phyloP scores from a whole-genome alignment of 1,284 basidiomycete genomes.

The Cryptococcus wingfieldii region DNA sequence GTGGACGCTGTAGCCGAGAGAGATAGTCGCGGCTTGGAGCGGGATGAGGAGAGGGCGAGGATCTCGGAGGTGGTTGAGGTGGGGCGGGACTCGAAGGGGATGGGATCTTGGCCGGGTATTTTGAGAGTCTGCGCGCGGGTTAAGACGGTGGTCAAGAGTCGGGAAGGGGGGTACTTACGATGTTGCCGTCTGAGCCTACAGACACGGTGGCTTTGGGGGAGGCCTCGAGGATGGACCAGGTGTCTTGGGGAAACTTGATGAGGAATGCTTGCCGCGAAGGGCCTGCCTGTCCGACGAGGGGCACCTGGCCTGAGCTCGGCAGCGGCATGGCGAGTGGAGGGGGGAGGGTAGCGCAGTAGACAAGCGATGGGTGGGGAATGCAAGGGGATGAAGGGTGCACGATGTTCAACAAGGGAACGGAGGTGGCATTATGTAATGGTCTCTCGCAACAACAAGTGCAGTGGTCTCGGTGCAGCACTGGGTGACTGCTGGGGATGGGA shows the following conservation, averaged over 20 bases:
- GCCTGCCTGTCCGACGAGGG: constrained; percentile 12
- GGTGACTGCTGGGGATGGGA: too few species aligned
- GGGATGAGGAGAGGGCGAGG: constrained; percentile 10
- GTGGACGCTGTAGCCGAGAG: constrained; percentile 36
- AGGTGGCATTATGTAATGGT: too few species aligned
- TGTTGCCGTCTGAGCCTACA: constrained; percentile 18
- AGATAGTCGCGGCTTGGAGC: constrained; percentile 9
- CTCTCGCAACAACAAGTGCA: too few species aligned
- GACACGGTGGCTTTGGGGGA: constrained; percentile 16
- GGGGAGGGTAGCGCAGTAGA: background rate
- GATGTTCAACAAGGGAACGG: too few species aligned
- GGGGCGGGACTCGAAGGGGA: constrained; percentile 22
- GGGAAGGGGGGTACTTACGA: constrained; percentile 18
- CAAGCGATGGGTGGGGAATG: too few species aligned
- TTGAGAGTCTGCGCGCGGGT: constrained; percentile 20
- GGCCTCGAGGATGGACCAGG: constrained; percentile 24
- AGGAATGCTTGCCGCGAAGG: constrained; percentile 26
- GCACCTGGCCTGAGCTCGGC: constrained; percentile 16
- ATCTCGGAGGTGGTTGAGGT: constrained; percentile 29
- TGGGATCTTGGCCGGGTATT: constrained; percentile 22
- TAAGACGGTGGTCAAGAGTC: background rate
- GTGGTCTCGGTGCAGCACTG: too few species aligned
- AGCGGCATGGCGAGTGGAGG: constrained; percentile 19
- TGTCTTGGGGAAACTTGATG: constrained; percentile 37
- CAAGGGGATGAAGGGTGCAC: too few species aligned